These are phyloP conservation scores for Cutaneotrichosporon sp. DNA, from an alignment of 1,284 basidiomycete species.

Conservation along the genomic window DNA sequence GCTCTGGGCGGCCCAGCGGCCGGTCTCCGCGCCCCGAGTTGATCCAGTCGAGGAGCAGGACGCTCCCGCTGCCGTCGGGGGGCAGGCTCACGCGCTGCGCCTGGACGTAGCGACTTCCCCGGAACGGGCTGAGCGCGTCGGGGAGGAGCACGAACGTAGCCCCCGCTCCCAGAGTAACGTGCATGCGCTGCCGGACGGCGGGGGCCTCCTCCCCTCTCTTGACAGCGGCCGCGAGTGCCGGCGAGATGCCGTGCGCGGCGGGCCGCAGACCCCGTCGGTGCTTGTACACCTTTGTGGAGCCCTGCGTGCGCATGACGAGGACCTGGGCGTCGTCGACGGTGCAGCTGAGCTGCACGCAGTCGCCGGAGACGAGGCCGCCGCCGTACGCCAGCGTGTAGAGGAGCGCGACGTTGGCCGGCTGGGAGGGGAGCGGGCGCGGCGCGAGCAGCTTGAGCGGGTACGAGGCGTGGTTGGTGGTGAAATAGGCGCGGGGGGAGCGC, in stretches of 20 bases:
- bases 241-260: conserved; percentile 24
- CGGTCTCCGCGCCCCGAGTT: conserved; percentile 69
- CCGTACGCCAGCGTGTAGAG: conserved; percentile 88
- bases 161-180: conserved; percentile 59
- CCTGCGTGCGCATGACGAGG: conserved; percentile 59
- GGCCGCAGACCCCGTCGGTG: conserved; percentile 59
- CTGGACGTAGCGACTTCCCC: conserved; percentile 77
- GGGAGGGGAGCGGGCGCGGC: conserved; percentile 57
- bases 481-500: conserved; percentile 54
- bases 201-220: neutral
- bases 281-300: conserved; percentile 94
- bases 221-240: neutral
- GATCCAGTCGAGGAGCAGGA: conserved; percentile 83
- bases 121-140: conserved; percentile 89
- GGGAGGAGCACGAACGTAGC: conserved; percentile 78
- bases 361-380: conserved; percentile 89
- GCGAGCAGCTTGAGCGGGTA: conserved; percentile 92
- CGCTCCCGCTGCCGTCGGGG: conserved; percentile 56
- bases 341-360: conserved; percentile 67
- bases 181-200: conserved; percentile 54
- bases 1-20: neutral
- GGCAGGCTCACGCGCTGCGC: conserved; percentile 65
- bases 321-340: conserved; percentile 59
- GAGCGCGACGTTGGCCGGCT: conserved; percentile 59
- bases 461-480: conserved; percentile 73